Evolutionary conservation across 1,284 basidiomycete species (phyloP), one percentile per base, ranked within the genome.

Genomic region (Heimioporus punctisporus): DNA sequence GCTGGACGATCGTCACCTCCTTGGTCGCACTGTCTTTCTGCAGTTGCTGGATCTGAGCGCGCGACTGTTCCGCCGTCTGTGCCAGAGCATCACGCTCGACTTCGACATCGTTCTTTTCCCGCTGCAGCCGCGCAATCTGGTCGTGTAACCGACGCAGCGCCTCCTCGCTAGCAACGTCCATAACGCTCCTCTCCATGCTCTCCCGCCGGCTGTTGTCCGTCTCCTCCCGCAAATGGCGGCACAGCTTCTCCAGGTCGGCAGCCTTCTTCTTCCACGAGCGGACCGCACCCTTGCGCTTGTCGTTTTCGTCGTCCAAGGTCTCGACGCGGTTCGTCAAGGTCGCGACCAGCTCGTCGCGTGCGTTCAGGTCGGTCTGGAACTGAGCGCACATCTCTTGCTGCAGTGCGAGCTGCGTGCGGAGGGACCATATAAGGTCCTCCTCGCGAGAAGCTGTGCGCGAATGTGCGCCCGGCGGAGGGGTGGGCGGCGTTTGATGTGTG

Each of bases 11-110:
- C 61, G 85, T 86, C 42, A 95, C 80, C 57, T 95, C 93, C 74
- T 89, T 91, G 60, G 86, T 84, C 11, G 93, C 88, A 60, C 90
- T 94, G 66, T 92, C 87, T 56, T 88, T 82, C 68, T 92, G 85
- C 52, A 96, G 70, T 27, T 82, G 79, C 45, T 88, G 85, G 12
- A 93, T 77, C 58, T 90, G 85, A 48, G 75, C 72, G 52, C 86
- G 80, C 46, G 46, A 24, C 14, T 44, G 39, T 17, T 51, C 25
- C 17, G n/a, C 25, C 1, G 45, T 12, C n/a, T 42, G 51, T 28
- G 30, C 30, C 28, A 61, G 25, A 25, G 27, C 6, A 28, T 50
- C n/a, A 14, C 54, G 51, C 19, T 63, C 51, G 5, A 5, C 21
- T 30, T 52, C 59, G 4, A 50, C 10, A 6, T 57, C 62, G 14